Base-by-base conservation (phyloP, 164 flowering plant species). In the Magnolia officinalis region DNA sequence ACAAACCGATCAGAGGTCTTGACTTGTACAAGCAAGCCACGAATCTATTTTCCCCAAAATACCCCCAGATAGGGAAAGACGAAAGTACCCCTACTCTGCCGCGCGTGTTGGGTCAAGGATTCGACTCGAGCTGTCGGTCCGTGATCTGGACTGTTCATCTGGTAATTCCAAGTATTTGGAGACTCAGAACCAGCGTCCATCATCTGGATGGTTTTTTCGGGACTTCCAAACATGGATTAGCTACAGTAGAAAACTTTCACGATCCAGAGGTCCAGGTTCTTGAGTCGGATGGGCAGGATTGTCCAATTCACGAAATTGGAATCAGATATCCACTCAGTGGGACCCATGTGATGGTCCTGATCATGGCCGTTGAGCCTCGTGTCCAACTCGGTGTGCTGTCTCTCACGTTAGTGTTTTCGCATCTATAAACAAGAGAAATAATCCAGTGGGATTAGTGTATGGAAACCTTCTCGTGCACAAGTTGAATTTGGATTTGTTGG, bases 1-100 rank as follows among this genome's bases (percentile, higher is more conserved):
- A 81, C 81, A 78, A 75, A 72, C 78, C 78, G 74, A 78, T 78
- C 83, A 81, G 74, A 72, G 20, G 58, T 67, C 72, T 81, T 70
- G 81, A 78, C 83, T 72, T 52, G 74, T 37, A 67, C 73, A 69
- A 73, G 73, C 76, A 68, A 67, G 26, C 63, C 52, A 20, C 67
- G 63, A 50, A 72, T 77, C 72, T 50, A 45, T 65, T 70, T 58
- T 71, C 13, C 18, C 78, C n/a, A 64, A 63, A 71, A 24, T 71
- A 23, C 75, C 82, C 77, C 59, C 45, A 29, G n/a, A 18, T 70
- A 19, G 18, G 24, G 21, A 74, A 5, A 49, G 23, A 14, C 76
- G 6, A 66, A 52, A 71, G 11, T 72, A 50, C 49, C 82, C 50
- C 19, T 18, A 11, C 71, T 14, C 71, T 31, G 50, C 20, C 19